Conservation (phyloP, 108 stramenopile genomes). For the Nannochloropsis gaditana region DNA sequence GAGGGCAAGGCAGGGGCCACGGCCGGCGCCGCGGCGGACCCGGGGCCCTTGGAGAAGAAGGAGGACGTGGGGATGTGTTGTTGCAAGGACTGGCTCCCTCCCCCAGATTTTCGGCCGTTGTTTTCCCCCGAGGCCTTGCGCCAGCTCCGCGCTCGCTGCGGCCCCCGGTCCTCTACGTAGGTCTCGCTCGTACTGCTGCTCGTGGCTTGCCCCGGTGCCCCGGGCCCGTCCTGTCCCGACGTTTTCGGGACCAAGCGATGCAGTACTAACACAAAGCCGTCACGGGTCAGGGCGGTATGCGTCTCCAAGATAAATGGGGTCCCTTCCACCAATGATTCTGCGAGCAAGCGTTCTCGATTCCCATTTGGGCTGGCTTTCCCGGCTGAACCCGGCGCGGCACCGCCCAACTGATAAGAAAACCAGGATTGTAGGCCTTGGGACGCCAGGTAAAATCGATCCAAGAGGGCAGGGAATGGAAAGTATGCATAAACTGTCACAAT, state of each 20-base stretch:
- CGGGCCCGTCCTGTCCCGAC: neutral
- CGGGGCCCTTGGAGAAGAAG: neutral
- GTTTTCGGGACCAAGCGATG: conserved; percentile 41
- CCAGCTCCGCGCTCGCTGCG: neutral
- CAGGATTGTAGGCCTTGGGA: conserved; percentile 8
- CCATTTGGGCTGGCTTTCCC: neutral
- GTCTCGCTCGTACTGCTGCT: neutral
- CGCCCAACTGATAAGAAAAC: conserved; percentile 1
- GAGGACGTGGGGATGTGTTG: neutral
- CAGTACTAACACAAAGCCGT: conserved; percentile 56
- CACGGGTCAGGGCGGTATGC: conserved; percentile 47
- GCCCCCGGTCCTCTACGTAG: neutral
- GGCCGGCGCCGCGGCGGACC: neutral
- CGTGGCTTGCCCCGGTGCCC: neutral
- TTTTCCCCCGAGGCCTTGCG: neutral
- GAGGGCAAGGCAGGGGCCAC: neutral
- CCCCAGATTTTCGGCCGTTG: neutral
- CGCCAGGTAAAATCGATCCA: neutral
- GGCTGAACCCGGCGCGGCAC: neutral
- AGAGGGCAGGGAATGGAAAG: conserved; percentile 9
- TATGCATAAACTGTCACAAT: neutral
- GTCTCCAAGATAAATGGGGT: conserved; percentile 46
- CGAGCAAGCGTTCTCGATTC: neutral
- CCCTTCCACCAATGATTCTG: conserved; percentile 27
- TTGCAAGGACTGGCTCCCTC: neutral